Conservation (phyloP, 148 eudicot genomes). For the Vaccinium macrocarpon region DNA sequence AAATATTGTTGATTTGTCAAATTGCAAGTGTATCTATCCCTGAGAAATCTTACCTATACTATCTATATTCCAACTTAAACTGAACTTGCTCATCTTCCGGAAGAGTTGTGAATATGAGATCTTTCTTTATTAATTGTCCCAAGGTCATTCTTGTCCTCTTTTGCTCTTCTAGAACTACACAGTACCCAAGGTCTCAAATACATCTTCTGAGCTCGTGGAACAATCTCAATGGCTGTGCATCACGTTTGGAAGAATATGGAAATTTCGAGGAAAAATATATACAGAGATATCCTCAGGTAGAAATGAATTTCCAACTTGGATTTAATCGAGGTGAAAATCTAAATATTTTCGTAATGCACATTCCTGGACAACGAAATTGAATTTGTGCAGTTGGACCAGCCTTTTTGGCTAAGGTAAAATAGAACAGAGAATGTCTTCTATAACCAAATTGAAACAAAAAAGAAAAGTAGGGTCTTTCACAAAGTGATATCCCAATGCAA, state of each 20-base stretch:
- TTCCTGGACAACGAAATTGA: background rate
- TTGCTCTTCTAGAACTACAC: background rate
- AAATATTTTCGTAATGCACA: background rate
- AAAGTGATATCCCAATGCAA: background rate
- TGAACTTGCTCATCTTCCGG: background rate
- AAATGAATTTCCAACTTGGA: background rate
- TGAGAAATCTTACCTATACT: background rate
- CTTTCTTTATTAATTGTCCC: background rate
- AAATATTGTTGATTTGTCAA: background rate
- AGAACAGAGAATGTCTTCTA: background rate
- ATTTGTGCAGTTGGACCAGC: background rate
- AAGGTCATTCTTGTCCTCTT: conserved; percentile 5
- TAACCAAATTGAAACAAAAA: background rate
- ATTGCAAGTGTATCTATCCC: background rate
- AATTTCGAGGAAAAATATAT: background rate
- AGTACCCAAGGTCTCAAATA: background rate
- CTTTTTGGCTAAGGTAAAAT: background rate
- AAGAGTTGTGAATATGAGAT: background rate
- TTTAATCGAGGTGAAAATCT: background rate
- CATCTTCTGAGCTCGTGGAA: background rate
- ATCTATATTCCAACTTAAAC: background rate
- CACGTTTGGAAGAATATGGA: background rate
- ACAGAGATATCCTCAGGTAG: background rate
- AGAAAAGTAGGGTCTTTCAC: background rate
- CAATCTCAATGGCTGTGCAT: background rate